These are phyloP conservation scores for Zizania palustris DNA, from an alignment of 202 grass and related monocot species.

Conservation along the genomic window DNA sequence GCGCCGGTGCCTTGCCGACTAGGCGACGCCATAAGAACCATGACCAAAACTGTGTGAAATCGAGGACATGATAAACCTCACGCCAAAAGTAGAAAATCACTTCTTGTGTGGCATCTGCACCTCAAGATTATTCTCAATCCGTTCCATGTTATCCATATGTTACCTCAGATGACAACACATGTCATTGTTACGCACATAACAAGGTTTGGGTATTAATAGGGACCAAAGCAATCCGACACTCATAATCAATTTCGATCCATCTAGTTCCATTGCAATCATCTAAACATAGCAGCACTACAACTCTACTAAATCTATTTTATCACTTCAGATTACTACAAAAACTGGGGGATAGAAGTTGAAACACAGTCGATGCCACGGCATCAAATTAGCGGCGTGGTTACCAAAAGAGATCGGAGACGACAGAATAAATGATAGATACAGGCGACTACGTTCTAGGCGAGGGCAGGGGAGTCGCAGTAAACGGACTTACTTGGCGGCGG, in stretches of 20 bases:
- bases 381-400: background rate
- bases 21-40: no score
- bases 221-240: background rate
- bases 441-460: background rate
- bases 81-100: background rate
- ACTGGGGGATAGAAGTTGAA: background rate
- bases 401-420: background rate
- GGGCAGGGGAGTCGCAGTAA: background rate
- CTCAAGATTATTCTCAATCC: background rate
- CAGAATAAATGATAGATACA: background rate
- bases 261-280: background rate
- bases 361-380: background rate
- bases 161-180: background rate
- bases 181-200: background rate
- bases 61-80: background rate
- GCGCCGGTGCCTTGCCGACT: no score
- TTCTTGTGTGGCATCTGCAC: background rate
- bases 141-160: background rate
- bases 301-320: background rate
- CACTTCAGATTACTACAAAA: background rate
- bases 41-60: background rate
- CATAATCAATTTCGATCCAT: background rate
- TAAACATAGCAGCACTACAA: background rate
- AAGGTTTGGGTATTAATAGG: background rate
- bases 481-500: slow-evolving; percentile 59